Evolutionary conservation across 1,139 yeast genomes (phyloP).

Genomic region (Citeromyces siamensis): DNA sequence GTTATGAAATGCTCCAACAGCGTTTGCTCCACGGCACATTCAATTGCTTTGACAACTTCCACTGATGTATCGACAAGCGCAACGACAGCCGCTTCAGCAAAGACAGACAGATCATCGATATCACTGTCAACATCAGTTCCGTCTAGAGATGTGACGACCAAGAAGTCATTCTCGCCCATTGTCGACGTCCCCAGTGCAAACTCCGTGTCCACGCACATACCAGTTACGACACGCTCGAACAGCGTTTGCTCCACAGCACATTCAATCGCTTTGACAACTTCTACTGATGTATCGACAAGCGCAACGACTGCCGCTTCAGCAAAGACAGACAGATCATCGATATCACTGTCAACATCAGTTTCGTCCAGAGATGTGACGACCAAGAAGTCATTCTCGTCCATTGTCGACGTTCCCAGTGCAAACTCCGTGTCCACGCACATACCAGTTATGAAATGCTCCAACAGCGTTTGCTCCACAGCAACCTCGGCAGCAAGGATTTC

Average conservation of each 20-base stretch:
- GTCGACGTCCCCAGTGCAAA: no score
- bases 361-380: neutral
- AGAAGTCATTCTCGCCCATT: no score
- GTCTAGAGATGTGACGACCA: no score
- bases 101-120: neutral
- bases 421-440: slow-evolving; percentile 2
- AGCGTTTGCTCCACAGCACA: slow-evolving; percentile 19
- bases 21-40: neutral
- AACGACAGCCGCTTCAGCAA: neutral
- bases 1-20: neutral
- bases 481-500: slow-evolving; percentile 23
- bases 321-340: neutral
- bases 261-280: slow-evolving; percentile 25
- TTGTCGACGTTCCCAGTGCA: no score
- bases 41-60: neutral
- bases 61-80: neutral
- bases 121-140: no score
- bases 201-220: neutral
- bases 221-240: slow-evolving; percentile 27
- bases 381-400: no score
- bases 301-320: neutral
- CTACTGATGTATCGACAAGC: slow-evolving; percentile 13
- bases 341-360: neutral
- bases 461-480: slow-evolving; percentile 20
- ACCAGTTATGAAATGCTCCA: slow-evolving; percentile 26